Percentiles rank a stretch among this genome's conserved stretches.
phyloP scores from a whole-genome alignment of 805 yeast genomes.

The Maudiozyma pseudohumilis region DNA sequence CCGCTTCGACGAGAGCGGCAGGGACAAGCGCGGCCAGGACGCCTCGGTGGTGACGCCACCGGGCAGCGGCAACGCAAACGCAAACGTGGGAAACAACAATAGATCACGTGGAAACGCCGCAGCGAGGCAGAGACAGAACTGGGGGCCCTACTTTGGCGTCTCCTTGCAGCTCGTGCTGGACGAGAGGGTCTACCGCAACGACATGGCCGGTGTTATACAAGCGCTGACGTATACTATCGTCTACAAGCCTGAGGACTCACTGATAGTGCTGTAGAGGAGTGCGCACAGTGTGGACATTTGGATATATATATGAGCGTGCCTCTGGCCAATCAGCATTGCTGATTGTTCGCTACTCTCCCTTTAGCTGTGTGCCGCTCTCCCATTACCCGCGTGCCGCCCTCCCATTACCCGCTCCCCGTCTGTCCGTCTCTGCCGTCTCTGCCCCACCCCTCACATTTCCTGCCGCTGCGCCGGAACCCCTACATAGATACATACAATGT shows the following conservation, averaged over 20 bases:
- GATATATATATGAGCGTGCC: too few species aligned
- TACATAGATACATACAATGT: too few species aligned
- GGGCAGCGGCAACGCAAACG: conserved; percentile 3
- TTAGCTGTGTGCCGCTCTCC: too few species aligned
- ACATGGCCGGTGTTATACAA: conserved; percentile 34
- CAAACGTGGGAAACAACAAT: conserved; percentile 13
- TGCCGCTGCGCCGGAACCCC: too few species aligned
- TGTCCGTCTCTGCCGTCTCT: too few species aligned
- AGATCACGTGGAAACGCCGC: conserved; percentile 39
- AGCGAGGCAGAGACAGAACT: conserved; percentile 39
- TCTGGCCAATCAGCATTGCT: too few species aligned
- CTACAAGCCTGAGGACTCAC: conserved; percentile 35
- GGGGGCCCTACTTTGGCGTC: conserved; percentile 69
- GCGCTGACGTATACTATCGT: conserved; percentile 60
- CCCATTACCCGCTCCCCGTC: too few species aligned
- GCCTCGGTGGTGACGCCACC: conserved; percentile 40
- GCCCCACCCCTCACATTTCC: too few species aligned
- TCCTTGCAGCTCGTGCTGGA: conserved; percentile 48
- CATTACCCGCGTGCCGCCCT: too few species aligned
- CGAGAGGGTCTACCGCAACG: conserved; percentile 33
- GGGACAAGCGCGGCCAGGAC: conserved; percentile 52
- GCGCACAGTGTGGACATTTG: too few species aligned
- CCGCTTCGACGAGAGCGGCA: conserved; percentile 68
- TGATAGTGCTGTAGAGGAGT: conserved; percentile 4
- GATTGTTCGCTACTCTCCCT: too few species aligned